phyloP scores from a whole-genome alignment of 1,139 yeast genomes.

The Yamadazyma trypodendri region DNA sequence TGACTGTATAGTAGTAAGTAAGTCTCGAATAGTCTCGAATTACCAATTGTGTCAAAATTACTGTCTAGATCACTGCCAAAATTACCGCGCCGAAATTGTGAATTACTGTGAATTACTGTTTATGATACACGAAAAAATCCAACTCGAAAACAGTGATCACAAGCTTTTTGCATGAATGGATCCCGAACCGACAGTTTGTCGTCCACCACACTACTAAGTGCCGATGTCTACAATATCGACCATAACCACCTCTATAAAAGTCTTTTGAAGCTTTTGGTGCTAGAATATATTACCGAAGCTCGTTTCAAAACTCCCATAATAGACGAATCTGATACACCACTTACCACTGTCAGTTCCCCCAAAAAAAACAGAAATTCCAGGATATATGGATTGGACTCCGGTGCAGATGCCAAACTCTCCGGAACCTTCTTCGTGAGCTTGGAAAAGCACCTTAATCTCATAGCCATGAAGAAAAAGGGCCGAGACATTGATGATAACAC shows the following conservation, averaged over 20 bases:
- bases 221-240: conserved; percentile 28
- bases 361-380: conserved; percentile 14
- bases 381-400: conserved; percentile 14
- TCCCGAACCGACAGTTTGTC: conserved; percentile 19
- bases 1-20: conserved; percentile 2
- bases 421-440: conserved; percentile 46
- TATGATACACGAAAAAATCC: background rate
- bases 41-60: too few relatives aligned
- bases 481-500: conserved; percentile 34
- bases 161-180: background rate
- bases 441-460: conserved; percentile 47
- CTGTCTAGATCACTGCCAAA: too few relatives aligned
- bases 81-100: too few relatives aligned
- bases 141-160: background rate
- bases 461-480: conserved; percentile 55
- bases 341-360: conserved; percentile 10
- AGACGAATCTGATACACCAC: conserved; percentile 8
- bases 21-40: background rate
- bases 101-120: too few relatives aligned
- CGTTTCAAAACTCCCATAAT: conserved; percentile 47
- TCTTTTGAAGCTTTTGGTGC: conserved; percentile 47
- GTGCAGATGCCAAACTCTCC: conserved; percentile 36
- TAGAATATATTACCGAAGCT: conserved; percentile 60
- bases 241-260: conserved; percentile 33
- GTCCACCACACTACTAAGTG: conserved; percentile 23